Evolutionary conservation across 2,329 filamentous ascomycete species (phyloP).

Genomic region (Monosporascus sp.): DNA sequence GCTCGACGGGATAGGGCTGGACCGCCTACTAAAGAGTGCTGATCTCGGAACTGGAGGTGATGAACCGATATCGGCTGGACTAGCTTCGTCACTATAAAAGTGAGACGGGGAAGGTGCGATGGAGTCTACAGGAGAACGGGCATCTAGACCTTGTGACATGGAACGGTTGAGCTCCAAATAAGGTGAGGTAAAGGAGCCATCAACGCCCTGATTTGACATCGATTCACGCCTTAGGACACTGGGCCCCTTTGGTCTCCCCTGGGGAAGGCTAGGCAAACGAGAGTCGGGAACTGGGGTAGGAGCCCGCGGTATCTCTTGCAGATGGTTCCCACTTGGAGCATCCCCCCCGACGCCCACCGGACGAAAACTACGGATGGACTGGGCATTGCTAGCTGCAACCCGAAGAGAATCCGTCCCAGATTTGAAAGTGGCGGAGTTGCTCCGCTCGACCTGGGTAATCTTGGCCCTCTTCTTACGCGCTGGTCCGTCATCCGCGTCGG

Average conservation of each 20-base stretch:
- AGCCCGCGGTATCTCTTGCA: conserved; percentile 69
- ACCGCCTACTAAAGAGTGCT: conserved; percentile 43
- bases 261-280: conserved; percentile 21
- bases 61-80: conserved; percentile 78
- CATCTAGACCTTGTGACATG: conserved; percentile 41
- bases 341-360: conserved; percentile 56
- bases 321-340: conserved; percentile 41
- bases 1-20: conserved; percentile 70
- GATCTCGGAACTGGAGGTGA: conserved; percentile 77
- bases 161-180: conserved; percentile 32
- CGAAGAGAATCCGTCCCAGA: conserved; percentile 72
- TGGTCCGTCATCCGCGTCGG: conserved; percentile 52
- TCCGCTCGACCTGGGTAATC: conserved; percentile 65
- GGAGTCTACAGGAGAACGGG: conserved; percentile 50
- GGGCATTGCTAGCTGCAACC: conserved; percentile 85
- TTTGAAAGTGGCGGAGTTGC: conserved; percentile 67
- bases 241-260: conserved; percentile 30
- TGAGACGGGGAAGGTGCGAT: conserved; percentile 45
- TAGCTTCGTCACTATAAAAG: conserved; percentile 51
- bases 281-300: conserved; percentile 68
- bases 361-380: conserved; percentile 78
- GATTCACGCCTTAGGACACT: conserved; percentile 60
- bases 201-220: conserved; percentile 46
- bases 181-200: conserved; percentile 22
- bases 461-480: conserved; percentile 73